A percentile compares a stretch with the other conserved stretches of the same genome.
These are phyloP conservation scores for Microbotryum intermedium DNA, from an alignment of 1,284 basidiomycete species.

Conservation along the genomic window DNA sequence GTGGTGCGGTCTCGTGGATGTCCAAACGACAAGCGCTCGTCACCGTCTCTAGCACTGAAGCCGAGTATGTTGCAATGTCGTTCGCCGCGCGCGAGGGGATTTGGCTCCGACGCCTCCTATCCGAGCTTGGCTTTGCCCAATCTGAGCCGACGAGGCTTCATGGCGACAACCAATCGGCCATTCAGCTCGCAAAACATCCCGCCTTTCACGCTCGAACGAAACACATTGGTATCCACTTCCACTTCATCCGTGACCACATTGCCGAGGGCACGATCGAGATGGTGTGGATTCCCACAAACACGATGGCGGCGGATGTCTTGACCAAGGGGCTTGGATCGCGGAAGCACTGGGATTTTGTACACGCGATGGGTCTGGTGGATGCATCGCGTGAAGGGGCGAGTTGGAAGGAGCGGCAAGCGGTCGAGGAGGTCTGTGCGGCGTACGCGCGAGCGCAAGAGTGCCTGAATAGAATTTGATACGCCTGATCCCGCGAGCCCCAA, in stretches of 20 bases:
- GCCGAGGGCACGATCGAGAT: slow-evolving; percentile 10
- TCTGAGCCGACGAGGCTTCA: slow-evolving; percentile 19
- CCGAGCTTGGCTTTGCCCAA: slow-evolving; percentile 27
- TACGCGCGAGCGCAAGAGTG: no score
- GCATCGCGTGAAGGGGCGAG: no score
- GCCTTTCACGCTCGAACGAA: slow-evolving; percentile 31
- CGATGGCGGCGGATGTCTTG: slow-evolving; percentile 29
- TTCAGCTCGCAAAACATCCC: slow-evolving; percentile 29
- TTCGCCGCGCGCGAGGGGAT: slow-evolving; percentile 45
- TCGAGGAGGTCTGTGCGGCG: background rate
- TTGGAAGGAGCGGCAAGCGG: background rate
- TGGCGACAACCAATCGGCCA: slow-evolving; percentile 35
- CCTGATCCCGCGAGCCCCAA: no score
- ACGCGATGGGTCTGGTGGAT: no score
- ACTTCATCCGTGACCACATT: slow-evolving; percentile 34
- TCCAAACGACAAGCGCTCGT: slow-evolving; percentile 41
- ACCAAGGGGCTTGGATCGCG: slow-evolving; percentile 23
- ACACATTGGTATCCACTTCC: slow-evolving; percentile 36
- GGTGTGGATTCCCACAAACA: slow-evolving; percentile 19
- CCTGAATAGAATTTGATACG: no score
- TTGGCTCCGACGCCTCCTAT: slow-evolving; percentile 39
- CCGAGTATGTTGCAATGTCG: slow-evolving; percentile 45
- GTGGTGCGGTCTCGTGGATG: slow-evolving; percentile 41
- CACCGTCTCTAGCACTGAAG: slow-evolving; percentile 41
- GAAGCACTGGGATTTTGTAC: no score